Base-by-base conservation (phyloP, 106 monocot species). In the Dioscorea zingiberensis region DNA sequence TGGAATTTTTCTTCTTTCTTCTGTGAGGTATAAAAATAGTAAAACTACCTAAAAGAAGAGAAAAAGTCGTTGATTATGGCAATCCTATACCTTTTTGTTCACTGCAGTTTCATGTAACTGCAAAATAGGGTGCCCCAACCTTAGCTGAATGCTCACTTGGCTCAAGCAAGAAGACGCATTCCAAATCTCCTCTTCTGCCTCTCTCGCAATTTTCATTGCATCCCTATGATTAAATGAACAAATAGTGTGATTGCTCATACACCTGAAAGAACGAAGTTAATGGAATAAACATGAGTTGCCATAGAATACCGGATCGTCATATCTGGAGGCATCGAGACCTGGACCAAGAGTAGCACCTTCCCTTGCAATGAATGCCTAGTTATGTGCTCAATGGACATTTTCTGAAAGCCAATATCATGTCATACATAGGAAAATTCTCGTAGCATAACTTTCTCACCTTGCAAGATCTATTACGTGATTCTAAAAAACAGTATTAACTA, bases 111-210 rank as follows among this genome's bases (percentile, higher is more conserved):
- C 38, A 38, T 38, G 10, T 66, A 47, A 63, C 64, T 56, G 62
- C 15, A 55, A 44, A 48, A 77, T 83, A 48, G 68, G 81, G 47
- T 63, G 67, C 0, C 94, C 84, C 70, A 95, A 72, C 44, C 83
- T 73, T 27, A 95, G 74, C 30, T 85, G 91, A 60, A 91, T 85
- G 55, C 94, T 91, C 3, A 87, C 91, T 68, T 83, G 68, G 73
- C 71, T 74, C 63, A 95, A 76, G 55, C 55, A 76, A 1, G 74
- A 55, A 65, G 76, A 73, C 61, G 82, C 80, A 55, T 76, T 78
- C 57, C 85, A 49, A 44, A 91, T 87, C 72, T 83, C 78, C 59
- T 72, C 73, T 69, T 91, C 87, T 48, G 87, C 87, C 71, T 78
- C 80, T 28, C 67, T 77, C 68, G 91, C 91, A n/a, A 85, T 59